These are phyloP conservation scores for Lepiota venenata DNA, from an alignment of 768 basidiomycete species.

Conservation along the genomic window DNA sequence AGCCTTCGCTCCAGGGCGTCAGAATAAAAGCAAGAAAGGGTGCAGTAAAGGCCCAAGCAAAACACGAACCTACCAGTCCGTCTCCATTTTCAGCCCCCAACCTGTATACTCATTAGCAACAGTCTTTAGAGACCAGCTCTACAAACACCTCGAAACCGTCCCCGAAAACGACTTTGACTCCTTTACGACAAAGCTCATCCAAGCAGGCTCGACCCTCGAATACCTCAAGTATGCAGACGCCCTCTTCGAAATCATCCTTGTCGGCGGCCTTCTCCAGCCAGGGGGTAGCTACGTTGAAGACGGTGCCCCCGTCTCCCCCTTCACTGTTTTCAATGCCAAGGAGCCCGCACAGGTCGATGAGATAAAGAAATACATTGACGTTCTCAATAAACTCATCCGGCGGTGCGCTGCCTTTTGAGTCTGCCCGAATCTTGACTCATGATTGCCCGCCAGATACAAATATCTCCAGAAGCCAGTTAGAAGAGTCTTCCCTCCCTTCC, in stretches of 20 bases:
- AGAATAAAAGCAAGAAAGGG: slow-evolving; percentile 92
- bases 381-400: slow-evolving; percentile 93
- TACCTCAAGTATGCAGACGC: slow-evolving; percentile 96
- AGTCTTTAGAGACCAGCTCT: slow-evolving; percentile 94
- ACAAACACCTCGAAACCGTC: slow-evolving; percentile 86
- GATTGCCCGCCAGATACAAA: slow-evolving; percentile 69
- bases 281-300: slow-evolving; percentile 92
- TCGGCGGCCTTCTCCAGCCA: slow-evolving; percentile 94
- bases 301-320: slow-evolving; percentile 79
- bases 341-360: slow-evolving; percentile 79
- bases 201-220: slow-evolving; percentile 92
- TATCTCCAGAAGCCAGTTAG: slow-evolving; percentile 98
- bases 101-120: slow-evolving; percentile 1
- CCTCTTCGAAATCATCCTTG: slow-evolving; percentile 93
- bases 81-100: slow-evolving; percentile 5
- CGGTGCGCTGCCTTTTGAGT: slow-evolving; percentile 45
- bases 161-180: slow-evolving; percentile 78
- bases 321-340: slow-evolving; percentile 82
- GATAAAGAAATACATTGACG: slow-evolving; percentile 91
- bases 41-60: slow-evolving; percentile 88
- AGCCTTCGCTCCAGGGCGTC: slow-evolving; percentile 92
- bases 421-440: slow-evolving; percentile 13
- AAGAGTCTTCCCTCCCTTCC: slow-evolving; percentile 76
- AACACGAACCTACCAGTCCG: slow-evolving; percentile 83
- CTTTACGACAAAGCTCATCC: slow-evolving; percentile 79